Evolutionary conservation across 371 early-diverging fungal genomes (phyloP).

Genomic region (Mucor racemosus): DNA sequence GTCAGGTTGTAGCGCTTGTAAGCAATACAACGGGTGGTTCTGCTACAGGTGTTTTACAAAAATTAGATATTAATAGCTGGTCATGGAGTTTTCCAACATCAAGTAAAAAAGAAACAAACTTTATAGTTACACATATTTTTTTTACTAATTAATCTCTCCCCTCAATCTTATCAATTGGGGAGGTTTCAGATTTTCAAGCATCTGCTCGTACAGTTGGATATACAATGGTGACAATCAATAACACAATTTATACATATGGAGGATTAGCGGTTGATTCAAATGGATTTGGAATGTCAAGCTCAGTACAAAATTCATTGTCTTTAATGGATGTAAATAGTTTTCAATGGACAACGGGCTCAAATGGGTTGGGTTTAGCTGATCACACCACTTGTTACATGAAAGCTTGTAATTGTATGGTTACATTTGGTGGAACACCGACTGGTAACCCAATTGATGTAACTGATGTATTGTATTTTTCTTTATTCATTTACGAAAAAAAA

Average conservation of each 20-base stretch:
- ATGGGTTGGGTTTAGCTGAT: constrained; percentile 47
- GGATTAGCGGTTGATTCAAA: constrained; percentile 43
- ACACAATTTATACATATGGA: constrained; percentile 52
- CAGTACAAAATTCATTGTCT: constrained; percentile 45
- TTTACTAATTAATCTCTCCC: not conserved
- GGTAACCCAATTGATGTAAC: constrained; percentile 46
- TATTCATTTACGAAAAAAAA: not conserved
- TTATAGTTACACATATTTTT: not conserved
- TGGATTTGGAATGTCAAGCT: constrained; percentile 32
- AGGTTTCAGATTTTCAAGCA: constrained; percentile 25
- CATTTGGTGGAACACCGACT: constrained; percentile 55
- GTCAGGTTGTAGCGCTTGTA: constrained; percentile 42
- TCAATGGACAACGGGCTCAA: constrained; percentile 43
- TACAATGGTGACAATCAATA: constrained; percentile 37
- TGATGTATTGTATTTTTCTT: constrained; percentile 23
- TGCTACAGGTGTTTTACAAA: constrained; percentile 40
- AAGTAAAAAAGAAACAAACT: constrained; percentile 33
- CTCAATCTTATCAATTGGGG: not conserved
- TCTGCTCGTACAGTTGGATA: constrained; percentile 31
- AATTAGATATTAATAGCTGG: constrained; percentile 52
- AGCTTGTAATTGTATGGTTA: constrained; percentile 46
- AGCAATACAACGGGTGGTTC: constrained; percentile 44
- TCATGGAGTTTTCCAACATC: constrained; percentile 52
- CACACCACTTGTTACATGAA: constrained; percentile 52
- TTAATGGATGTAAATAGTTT: constrained; percentile 46